A percentile compares a stretch with the other conserved stretches of the same genome.
phyloP scores from a whole-genome alignment of 2,329 filamentous ascomycete species.

The Ceratocystis albifundus region DNA sequence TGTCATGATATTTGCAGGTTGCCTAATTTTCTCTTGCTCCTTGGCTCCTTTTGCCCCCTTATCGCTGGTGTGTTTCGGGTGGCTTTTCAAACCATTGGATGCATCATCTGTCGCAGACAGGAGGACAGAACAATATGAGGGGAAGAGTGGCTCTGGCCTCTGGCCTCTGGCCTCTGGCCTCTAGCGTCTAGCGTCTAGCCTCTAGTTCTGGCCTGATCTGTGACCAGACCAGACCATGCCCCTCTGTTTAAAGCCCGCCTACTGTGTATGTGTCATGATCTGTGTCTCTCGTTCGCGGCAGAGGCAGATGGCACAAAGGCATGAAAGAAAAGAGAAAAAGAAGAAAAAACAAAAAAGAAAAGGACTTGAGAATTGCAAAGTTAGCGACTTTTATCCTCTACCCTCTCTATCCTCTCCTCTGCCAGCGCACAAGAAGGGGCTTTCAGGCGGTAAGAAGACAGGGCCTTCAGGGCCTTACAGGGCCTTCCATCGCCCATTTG shows the following conservation, averaged over 20 bases:
- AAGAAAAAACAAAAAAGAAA: not conserved
- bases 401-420: not conserved
- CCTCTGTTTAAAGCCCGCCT: not conserved
- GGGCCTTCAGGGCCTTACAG: not conserved
- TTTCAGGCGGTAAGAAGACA: not conserved
- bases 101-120: conserved; percentile 6
- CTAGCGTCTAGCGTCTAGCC: no score
- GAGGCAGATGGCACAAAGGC: not conserved
- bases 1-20: not conserved
- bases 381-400: not conserved
- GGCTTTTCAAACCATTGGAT: conserved; percentile 7
- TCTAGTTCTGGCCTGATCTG: not conserved
- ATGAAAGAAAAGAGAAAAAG: not conserved
- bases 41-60: not conserved
- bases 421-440: not conserved
- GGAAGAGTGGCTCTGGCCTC: not conserved
- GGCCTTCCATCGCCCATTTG: not conserved
- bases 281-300: not conserved
- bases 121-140: not conserved
- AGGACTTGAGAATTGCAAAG: not conserved
- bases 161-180: no score
- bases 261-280: not conserved
- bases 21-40: not conserved
- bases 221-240: not conserved
- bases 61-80: not conserved